Conservation (phyloP, 306 rosid species). For the Purshia tridentata region DNA sequence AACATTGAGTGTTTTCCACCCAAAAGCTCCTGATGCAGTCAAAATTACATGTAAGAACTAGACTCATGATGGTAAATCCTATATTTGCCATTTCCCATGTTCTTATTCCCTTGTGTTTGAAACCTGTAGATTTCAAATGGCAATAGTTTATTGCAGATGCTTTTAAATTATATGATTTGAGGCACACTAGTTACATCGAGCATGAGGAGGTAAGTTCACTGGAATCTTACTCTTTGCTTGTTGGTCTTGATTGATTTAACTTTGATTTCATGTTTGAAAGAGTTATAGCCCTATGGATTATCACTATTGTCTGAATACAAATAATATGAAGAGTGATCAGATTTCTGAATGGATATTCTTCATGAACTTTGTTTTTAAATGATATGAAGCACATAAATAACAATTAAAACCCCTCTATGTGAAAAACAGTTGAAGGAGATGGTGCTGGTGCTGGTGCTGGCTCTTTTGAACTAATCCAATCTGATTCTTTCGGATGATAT, state of each 20-base stretch:
- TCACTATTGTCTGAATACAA: too few species aligned
- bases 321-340: too few species aligned
- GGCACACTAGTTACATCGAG: slow-evolving; percentile 53
- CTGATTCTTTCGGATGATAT: slow-evolving; percentile 41
- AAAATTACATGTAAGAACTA: slow-evolving; percentile 48
- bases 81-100: neutral
- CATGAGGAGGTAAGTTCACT: slow-evolving; percentile 38
- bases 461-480: slow-evolving; percentile 54
- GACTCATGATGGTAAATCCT: neutral
- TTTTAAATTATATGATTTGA: slow-evolving; percentile 55
- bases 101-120: neutral
- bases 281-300: too few species aligned
- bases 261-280: too few species aligned
- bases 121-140: neutral
- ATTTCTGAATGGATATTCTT: neutral
- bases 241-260: neutral
- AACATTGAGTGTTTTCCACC: slow-evolving; percentile 53
- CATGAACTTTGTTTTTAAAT: neutral
- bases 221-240: neutral
- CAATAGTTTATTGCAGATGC: slow-evolving; percentile 42
- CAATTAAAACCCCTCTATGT: neutral
- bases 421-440: slow-evolving; percentile 52
- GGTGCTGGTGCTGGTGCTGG: slow-evolving; percentile 69
- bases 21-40: slow-evolving; percentile 41
- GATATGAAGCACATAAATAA: neutral